Base-by-base conservation (phyloP, 306 rosid species). In the Senna siamea region DNA sequence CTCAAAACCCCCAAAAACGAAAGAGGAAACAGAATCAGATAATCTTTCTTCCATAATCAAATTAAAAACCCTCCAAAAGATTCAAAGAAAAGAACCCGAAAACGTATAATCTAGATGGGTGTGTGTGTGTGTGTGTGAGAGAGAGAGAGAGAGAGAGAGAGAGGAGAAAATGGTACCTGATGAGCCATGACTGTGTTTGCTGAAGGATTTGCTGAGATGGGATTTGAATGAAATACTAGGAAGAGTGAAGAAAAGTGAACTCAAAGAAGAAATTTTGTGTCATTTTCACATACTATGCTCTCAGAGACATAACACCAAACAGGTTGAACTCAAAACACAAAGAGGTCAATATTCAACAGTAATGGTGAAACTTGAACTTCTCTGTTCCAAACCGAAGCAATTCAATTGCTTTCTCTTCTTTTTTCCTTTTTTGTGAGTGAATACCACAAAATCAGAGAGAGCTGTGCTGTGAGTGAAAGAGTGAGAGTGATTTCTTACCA, bases 131-230 rank as follows among this genome's bases (percentile, higher is more conserved):
- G 26, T 32, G 37, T 32, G 37, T 32, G 37, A 2, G 37, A 11
- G 44, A 75, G 63, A 32, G 44, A 37, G 28, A 53, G 32, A 48
- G 46, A 73, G 10, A 56, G 37, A 56, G 6, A 54, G 35, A 20
- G 1, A 11, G 4, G 20, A 17, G 32, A 74, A 48, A 64, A 52
- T 13, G 37, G 67, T 77, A 85, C 96, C 90, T 78, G 90, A 46
- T 71, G 85, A 84, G 83, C 90, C 96, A 90, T 87, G 70, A 55
- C 64, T 73, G 41, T 53, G 13, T 58, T 20, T 61, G 54, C 72
- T 46, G 79, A 66, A 75, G 38, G 73, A 69, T 51, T 20, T 50
- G 66, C 51, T 44, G 63, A 2, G 23, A 34, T 35, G 10, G 46
- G n/a, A 46, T 18, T 9, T 19, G 6, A 66, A 35, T 38, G 72